Percentiles rank a stretch among this genome's conserved stretches.
Conservation (phyloP, 768 basidiomycete genomes). For the Lactarius indigo region DNA sequence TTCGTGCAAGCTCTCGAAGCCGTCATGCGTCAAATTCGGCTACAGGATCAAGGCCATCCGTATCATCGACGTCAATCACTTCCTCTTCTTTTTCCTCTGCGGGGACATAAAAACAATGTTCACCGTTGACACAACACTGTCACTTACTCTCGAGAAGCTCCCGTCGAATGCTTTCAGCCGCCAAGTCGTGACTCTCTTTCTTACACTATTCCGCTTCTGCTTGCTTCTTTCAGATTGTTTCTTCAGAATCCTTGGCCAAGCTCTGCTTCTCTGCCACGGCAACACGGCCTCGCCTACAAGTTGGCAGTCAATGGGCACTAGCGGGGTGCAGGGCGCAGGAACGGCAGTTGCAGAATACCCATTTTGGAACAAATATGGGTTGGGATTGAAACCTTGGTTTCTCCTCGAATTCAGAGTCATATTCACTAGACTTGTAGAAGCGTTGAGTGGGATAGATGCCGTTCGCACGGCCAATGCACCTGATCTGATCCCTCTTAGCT, state of each 20-base stretch:
- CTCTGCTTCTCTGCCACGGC: slow-evolving; percentile 71
- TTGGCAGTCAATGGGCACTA: not conserved
- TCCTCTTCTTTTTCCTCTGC: slow-evolving; percentile 86
- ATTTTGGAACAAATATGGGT: slow-evolving; percentile 96
- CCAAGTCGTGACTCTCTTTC: slow-evolving; percentile 86
- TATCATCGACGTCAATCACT: slow-evolving; percentile 89
- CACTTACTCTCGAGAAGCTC: slow-evolving; percentile 90
- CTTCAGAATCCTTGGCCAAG: slow-evolving; percentile 71
- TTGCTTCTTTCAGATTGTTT: slow-evolving; percentile 63
- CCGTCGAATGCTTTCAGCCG: slow-evolving; percentile 89
- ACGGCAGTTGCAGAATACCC: slow-evolving; percentile 30
- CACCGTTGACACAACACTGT: not conserved
- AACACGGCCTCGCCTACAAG: slow-evolving; percentile 61
- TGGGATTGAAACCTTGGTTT: slow-evolving; percentile 74
- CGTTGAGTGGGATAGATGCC: slow-evolving; percentile 24
- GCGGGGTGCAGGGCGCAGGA: not conserved
- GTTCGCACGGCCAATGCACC: slow-evolving; percentile 34
- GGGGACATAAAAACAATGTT: not conserved
- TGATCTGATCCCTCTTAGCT: slow-evolving; percentile 41
- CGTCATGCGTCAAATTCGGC: slow-evolving; percentile 97
- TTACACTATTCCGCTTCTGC: slow-evolving; percentile 77
- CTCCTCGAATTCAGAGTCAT: slow-evolving; percentile 74
- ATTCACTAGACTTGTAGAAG: slow-evolving; percentile 70
- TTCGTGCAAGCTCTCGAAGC: slow-evolving; percentile 85
- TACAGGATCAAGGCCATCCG: slow-evolving; percentile 85